phyloP scores from a whole-genome alignment of 1,284 basidiomycete genomes.

The Ustilago shanxiensis region DNA sequence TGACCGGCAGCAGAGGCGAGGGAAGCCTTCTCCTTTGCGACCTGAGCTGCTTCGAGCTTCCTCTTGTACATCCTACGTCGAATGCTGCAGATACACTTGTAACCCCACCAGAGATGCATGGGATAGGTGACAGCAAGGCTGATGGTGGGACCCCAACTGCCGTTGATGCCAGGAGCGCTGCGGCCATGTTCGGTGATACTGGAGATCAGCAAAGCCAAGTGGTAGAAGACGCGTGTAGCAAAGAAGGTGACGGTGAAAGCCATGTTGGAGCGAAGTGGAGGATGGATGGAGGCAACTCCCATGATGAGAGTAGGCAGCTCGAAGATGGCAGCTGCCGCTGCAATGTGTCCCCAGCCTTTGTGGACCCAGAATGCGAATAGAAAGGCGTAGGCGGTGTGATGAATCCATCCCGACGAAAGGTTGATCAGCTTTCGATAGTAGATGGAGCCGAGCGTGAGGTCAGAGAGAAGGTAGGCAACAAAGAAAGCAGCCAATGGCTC shows the following conservation, averaged over 20 bases:
- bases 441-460: constrained; percentile 63
- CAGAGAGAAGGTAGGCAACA: constrained; percentile 65
- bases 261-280: constrained; percentile 65
- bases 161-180: constrained; percentile 47
- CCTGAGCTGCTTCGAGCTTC: constrained; percentile 51
- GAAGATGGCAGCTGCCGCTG: constrained; percentile 61
- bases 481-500: constrained; percentile 64
- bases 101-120: constrained; percentile 69
- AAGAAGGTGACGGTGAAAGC: constrained; percentile 67
- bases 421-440: constrained; percentile 68
- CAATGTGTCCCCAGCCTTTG: constrained; percentile 61
- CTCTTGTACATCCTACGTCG: constrained; percentile 65
- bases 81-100: constrained; percentile 66
- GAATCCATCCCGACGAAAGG: constrained; percentile 66
- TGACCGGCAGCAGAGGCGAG: constrained; percentile 53
- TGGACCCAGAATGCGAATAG: constrained; percentile 61
- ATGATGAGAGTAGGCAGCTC: constrained; percentile 68
- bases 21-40: constrained; percentile 48
- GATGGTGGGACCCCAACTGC: constrained; percentile 57
- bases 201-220: constrained; percentile 58
- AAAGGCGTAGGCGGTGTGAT: constrained; percentile 65
- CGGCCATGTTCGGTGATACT: constrained; percentile 55
- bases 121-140: constrained; percentile 60
- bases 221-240: constrained; percentile 64
- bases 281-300: constrained; percentile 64